Evolutionary conservation across 1,139 yeast genomes (phyloP).

Genomic region (Hyphopichia buzzinii): DNA sequence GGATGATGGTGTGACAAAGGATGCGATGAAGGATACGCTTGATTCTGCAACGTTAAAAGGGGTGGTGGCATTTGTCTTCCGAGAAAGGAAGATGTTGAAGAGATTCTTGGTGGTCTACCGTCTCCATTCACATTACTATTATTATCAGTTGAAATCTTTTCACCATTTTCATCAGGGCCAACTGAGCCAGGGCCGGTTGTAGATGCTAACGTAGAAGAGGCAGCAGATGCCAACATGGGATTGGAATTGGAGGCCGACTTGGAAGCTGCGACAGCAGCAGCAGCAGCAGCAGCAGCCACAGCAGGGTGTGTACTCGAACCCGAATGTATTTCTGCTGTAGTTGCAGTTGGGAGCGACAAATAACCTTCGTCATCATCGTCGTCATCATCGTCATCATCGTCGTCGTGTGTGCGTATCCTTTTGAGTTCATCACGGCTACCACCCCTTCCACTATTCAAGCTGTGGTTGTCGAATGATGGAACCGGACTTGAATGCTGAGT

Average conservation of each 20-base stretch:
- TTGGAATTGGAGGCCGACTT: not conserved
- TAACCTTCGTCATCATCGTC: conserved; percentile 5
- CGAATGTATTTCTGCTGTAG: conserved; percentile 1
- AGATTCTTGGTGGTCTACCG: not conserved
- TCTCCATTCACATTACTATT: not conserved
- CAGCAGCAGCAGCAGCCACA: conserved; percentile 1
- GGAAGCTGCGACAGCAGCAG: not conserved
- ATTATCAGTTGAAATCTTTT: not conserved
- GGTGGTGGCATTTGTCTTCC: conserved; percentile 1
- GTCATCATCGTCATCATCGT: conserved; percentile 5
- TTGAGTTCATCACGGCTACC: not conserved
- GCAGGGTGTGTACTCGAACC: not conserved
- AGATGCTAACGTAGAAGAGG: too few species aligned
- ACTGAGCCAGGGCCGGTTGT: too few species aligned
- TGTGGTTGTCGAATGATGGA: not conserved
- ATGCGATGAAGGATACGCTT: not conserved
- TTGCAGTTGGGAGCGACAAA: conserved; percentile 1
- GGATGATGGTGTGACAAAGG: conserved; percentile 2
- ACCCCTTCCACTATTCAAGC: not conserved
- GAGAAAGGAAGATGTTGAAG: not conserved
- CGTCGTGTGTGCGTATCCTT: not conserved
- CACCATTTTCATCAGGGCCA: too few species aligned
- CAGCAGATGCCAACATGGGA: too few species aligned
- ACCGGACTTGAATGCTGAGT: not conserved
- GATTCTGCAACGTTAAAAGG: not conserved